Evolutionary conservation across 1,139 yeast genomes (phyloP).

Genomic region (Pneumocystis sp.): DNA sequence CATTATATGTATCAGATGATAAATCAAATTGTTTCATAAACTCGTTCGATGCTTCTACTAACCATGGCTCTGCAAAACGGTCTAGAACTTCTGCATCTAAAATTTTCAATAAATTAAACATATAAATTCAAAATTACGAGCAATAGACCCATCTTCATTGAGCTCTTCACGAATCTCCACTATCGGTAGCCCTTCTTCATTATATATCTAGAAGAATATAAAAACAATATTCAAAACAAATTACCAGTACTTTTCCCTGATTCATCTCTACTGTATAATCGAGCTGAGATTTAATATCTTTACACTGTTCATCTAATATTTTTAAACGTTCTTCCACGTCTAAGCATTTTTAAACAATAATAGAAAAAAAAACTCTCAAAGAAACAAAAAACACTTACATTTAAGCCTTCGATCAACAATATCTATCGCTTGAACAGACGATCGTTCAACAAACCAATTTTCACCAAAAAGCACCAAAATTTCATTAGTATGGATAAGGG

Average conservation of each 20-base stretch:
- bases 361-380: not conserved
- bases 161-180: not conserved
- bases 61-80: not conserved
- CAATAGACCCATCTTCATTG: not conserved
- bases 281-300: not conserved
- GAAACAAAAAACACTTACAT: not conserved
- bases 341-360: not conserved
- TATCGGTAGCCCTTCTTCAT: not conserved
- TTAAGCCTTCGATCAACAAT: not conserved
- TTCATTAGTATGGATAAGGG: not conserved
- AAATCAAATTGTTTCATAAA: not conserved
- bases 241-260: not conserved
- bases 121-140: not conserved
- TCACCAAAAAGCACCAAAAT: not conserved
- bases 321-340: not conserved
- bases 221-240: not conserved
- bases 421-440: not conserved
- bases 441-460: slow-evolving; percentile 1
- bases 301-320: not conserved
- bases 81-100: not conserved
- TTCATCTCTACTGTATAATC: not conserved
- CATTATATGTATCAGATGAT: not conserved
- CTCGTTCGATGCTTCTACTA: not conserved
- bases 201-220: not conserved
- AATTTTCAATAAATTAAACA: not conserved